A percentile compares a stretch with the other conserved stretches of the same genome.
phyloP scores from a whole-genome alignment of 106 monocot genomes.

The Dioscorea dumetorum region DNA sequence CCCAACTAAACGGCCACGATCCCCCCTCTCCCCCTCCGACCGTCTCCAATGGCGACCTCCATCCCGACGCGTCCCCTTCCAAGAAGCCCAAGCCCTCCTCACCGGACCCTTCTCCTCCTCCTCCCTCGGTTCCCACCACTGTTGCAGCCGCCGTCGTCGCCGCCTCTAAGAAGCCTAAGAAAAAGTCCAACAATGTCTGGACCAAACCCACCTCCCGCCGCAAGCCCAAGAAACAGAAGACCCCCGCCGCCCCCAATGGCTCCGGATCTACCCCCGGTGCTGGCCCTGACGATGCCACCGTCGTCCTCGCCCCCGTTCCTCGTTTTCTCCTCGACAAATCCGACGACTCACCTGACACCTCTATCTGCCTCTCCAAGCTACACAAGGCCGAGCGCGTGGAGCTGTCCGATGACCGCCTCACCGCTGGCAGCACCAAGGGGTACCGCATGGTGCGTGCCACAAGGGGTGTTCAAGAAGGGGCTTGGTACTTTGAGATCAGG shows the following conservation, averaged over 20 bases:
- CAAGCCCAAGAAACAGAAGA: constrained; percentile 73
- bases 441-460: constrained; percentile 96
- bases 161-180: constrained; percentile 51
- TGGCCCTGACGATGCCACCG: constrained; percentile 31
- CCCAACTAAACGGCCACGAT: neutral
- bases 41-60: neutral
- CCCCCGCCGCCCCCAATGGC: constrained; percentile 3
- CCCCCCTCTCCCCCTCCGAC: neutral
- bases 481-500: constrained; percentile 90
- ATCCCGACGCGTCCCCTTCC: constrained; percentile 5
- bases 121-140: neutral
- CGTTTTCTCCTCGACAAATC: constrained; percentile 56
- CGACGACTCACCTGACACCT: constrained; percentile 54
- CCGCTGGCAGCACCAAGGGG: constrained; percentile 79
- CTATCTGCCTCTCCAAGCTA: constrained; percentile 65
- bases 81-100: constrained; percentile 41
- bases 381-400: constrained; percentile 95
- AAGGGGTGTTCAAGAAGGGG: constrained; percentile 64
- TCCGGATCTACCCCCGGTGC: constrained; percentile 5
- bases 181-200: constrained; percentile 82
- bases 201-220: constrained; percentile 84
- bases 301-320: constrained; percentile 63
- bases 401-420: constrained; percentile 76
- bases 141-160: constrained; percentile 2
- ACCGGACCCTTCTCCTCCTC: constrained; percentile 9